Evolutionary conservation across 495 filamentous ascomycete genomes (phyloP).

Genomic region (Penicillium fimorum): DNA sequence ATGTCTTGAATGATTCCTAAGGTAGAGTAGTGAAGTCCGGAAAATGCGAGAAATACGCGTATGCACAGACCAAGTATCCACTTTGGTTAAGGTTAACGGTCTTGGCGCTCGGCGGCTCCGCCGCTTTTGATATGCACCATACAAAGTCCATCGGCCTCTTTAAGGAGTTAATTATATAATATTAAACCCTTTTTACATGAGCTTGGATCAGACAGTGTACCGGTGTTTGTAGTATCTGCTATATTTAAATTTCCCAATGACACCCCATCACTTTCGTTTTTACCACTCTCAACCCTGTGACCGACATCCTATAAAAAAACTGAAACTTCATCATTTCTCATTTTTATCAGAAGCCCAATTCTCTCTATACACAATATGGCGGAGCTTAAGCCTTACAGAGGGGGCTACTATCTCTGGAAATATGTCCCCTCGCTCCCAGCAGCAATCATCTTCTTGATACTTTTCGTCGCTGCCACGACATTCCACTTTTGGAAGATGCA

Average conservation of each 20-base stretch:
- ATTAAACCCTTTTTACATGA: not conserved
- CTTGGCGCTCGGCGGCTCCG: not conserved
- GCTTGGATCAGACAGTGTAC: not conserved
- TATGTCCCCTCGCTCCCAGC: conserved; percentile 45
- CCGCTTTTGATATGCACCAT: not conserved
- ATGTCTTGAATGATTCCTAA: not conserved
- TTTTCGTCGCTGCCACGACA: conserved; percentile 44
- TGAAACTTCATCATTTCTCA: not conserved
- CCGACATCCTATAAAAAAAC: not conserved
- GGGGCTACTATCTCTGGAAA: conserved; percentile 9
- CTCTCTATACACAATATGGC: not conserved
- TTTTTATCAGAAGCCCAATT: not conserved
- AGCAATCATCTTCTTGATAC: conserved; percentile 45
- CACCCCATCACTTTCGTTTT: not conserved
- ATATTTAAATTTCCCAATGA: not conserved
- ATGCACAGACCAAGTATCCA: conserved; percentile 14
- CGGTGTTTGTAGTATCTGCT: not conserved
- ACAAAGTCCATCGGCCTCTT: not conserved
- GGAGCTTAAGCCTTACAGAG: not conserved
- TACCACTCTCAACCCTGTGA: not conserved
- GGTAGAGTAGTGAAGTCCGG: not conserved
- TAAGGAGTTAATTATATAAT: not conserved
- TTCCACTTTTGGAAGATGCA: conserved; percentile 37
- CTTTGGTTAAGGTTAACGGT: not conserved
- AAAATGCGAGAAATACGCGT: conserved; percentile 10